Base-by-base conservation (phyloP, 1,139 yeast genomes). In the Magnusiomyces suaveolens region DNA sequence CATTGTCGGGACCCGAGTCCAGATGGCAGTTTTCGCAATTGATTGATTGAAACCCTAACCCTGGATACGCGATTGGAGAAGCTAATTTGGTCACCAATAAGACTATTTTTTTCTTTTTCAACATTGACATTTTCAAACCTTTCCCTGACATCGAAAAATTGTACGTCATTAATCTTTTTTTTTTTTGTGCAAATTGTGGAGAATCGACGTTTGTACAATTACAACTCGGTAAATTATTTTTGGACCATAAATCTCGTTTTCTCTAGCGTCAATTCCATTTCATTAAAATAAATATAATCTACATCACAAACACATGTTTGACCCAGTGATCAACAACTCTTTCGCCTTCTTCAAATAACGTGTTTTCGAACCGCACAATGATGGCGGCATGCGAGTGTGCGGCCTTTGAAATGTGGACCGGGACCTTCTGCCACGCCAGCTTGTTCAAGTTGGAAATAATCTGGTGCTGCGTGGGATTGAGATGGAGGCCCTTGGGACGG, bases 341-440 rank as follows among this genome's bases (percentile, higher is more conserved):
- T 63, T 81, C 78, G 0, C 96, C 96, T 66, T 87, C 95, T 38
- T 72, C 79, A 57, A 77, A 81, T 24, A 73, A 68, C 24, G 78
- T 78, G 46, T 72, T 72, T 16, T 69, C 69, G 56, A 75, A 78
- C 55, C 95, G 75, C 43, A 83, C 86, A 56, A 87, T 84, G 1
- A 87, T 83, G 1, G 92, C 95, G 1, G 95, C 88, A 64, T 87
- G 96, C 0, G 94, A 77, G 51, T 82, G 78, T 52, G 75, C 75
- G 2, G 92, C 82, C 38, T 77, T 72, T 48, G 84, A 75, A 53
- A 87, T 83, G 57, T 84, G 75, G 32, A 87, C 76, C 0, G 94
- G 94, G 64, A 66, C 84, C 66, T 85, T 87, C 38, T 72, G 68
- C 95, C 95, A 87, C 2, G 69, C 63, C 14, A 87, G 67, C 1